Evolutionary conservation across 2,329 filamentous ascomycete genomes (phyloP), one percentile per base, ranked within the genome.

Genomic region (Coniella lustricola): DNA sequence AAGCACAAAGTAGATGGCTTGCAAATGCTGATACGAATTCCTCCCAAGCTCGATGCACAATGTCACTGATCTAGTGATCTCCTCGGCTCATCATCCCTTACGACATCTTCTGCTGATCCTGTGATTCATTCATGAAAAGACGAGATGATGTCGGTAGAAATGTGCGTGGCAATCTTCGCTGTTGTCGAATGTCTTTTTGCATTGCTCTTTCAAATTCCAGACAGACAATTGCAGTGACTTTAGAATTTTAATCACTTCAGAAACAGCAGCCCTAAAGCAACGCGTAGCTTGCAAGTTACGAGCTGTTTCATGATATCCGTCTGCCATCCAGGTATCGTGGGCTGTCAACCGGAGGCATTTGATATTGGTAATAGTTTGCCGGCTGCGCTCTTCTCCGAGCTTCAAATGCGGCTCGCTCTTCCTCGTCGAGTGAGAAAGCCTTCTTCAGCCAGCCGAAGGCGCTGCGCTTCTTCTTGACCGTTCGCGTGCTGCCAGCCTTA

Each of bases 381-480:
- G 59, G 50, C 49, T 73, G 66, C 56, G 71, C 69, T 7, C 69
- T 67, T 58, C 69, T 75, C 49, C 74, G 72, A 39, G 74, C 73
- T 59, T 83, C 79, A 54, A 81, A 84, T 9, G 74, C 73, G 8
- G 72, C 70, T 45, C 73, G 74, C 61, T 84, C 81, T 41, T 83
- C 78, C 18, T 84, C 81, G 52, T 82, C 79, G 21, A 84, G 64
- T 31, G 75, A 77, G 45, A 84, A 84, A 1, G 80, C 80, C 65
- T 84, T 84, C 63, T 83, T 84, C 48, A 84, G 62, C 81, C 81
- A 84, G 2, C 80, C 81, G 58, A 84, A 82, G 1, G 79, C 78
- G 56, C 81, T 83, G 54, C 78, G 74, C 69, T 84, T 84, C 68
- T 83, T 84, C 63, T 83, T 83, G 4, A 82, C 59, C 33, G 59